These are phyloP conservation scores for Cystobasidium ongulense DNA, from an alignment of 768 basidiomycete species.

Conservation along the genomic window DNA sequence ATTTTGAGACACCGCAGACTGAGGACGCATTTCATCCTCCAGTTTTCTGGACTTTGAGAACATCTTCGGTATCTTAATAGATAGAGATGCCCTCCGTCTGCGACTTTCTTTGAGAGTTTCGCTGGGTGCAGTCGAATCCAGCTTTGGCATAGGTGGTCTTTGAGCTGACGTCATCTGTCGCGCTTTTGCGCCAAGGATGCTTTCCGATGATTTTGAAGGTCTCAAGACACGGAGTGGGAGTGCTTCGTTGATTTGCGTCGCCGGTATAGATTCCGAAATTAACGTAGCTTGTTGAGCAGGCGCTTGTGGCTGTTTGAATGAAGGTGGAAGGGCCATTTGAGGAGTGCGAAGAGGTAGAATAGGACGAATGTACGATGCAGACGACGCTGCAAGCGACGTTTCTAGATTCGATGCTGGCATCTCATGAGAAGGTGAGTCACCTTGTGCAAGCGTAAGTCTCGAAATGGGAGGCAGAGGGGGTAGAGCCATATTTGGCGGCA, in stretches of 20 bases:
- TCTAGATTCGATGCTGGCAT: not conserved
- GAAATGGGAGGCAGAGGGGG: not conserved
- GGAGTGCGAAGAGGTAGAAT: not conserved
- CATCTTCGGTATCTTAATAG: slow-evolving; percentile 24
- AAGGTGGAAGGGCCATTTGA: not conserved
- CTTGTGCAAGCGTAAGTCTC: not conserved
- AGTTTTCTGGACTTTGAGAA: slow-evolving; percentile 7
- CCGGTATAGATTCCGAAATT: not conserved
- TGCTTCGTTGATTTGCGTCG: not conserved
- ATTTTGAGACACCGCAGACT: not conserved
- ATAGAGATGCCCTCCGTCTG: slow-evolving; percentile 7
- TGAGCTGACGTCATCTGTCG: not conserved
- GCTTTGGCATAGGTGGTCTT: not conserved
- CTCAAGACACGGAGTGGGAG: not conserved
- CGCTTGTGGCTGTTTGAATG: not conserved
- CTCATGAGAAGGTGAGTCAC: not conserved
- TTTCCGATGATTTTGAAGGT: not conserved
- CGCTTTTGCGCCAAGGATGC: not conserved
- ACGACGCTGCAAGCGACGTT: not conserved
- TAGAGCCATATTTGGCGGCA: not conserved
- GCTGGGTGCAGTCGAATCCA: not conserved
- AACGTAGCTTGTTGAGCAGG: not conserved
- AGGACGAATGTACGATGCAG: not conserved
- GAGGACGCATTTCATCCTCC: not conserved
- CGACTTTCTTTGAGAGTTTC: not conserved